Percentiles rank a stretch among this genome's conserved stretches.
These are phyloP conservation scores for Nemania bipapillata DNA, from an alignment of 2,329 filamentous ascomycete species.

Conservation along the genomic window DNA sequence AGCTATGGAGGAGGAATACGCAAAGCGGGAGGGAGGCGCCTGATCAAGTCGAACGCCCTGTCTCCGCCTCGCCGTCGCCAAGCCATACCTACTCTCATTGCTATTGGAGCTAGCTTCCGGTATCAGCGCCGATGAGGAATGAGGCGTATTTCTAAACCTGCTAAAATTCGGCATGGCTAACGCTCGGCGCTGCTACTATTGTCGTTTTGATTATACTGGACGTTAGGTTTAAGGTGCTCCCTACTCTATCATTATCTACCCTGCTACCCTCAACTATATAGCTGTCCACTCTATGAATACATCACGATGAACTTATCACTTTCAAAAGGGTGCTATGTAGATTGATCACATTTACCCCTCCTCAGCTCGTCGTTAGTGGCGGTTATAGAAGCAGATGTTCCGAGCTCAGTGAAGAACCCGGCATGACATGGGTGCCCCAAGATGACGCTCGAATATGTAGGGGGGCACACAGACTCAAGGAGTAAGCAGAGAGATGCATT, in stretches of 20 bases:
- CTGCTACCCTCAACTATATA: background rate
- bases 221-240: background rate
- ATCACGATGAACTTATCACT: background rate
- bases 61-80: background rate
- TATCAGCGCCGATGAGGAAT: background rate
- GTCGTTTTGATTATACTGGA: background rate
- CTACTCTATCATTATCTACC: conserved; percentile 3
- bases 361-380: background rate
- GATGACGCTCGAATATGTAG: conserved; percentile 17
- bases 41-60: conserved; percentile 41
- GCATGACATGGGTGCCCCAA: conserved; percentile 14
- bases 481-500: conserved; percentile 10
- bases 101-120: background rate
- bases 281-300: background rate
- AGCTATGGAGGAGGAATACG: conserved; percentile 66
- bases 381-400: conserved; percentile 6
- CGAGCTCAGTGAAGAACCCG: conserved; percentile 9
- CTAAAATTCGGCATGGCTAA: background rate
- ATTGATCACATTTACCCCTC: conserved; percentile 1
- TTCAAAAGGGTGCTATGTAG: background rate
- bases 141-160: background rate
- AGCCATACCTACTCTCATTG: background rate
- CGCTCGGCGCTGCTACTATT: background rate
- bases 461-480: background rate
- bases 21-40: conserved; percentile 64